Base-by-base conservation (phyloP, 2,329 filamentous ascomycete species). In the Drechslera avenae region DNA sequence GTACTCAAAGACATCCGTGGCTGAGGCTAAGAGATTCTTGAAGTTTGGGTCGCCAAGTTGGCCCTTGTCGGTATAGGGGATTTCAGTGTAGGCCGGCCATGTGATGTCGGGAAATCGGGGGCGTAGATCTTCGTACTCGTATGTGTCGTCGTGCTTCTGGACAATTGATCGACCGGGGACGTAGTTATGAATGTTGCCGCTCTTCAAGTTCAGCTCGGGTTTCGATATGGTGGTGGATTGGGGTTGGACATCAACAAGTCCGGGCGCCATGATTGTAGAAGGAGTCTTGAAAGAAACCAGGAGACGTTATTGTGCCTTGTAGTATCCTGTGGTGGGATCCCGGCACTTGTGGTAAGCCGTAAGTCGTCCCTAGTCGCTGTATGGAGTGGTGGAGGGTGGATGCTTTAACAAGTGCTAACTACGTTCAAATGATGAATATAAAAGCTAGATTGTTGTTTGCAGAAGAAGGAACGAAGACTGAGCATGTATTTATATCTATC, bases 1-100 rank as follows among this genome's bases (percentile, higher is more conserved):
- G 64, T 81, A 81, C 63, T 85, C 82, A 54, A 83, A 82, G 31
- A 84, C 75, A 19, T 81, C 79, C 1, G 80, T 81, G 12, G 82
- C 82, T 8, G 73, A 73, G 26, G 73, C 68, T 16, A 84, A 73
- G 3, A 85, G 75, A 56, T 81, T 77, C 49, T 78, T 77, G 67
- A 83, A 84, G 16, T 78, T 72, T 4, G 79, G 75, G 50, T 83
- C 77, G n/a, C 81, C 82, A 18, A 78, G 72, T 33, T 81, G 68
- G 4, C 81, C 82, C 59, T 81, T 82, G 59, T 85, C 82, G 42
- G 75, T 62, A 52, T 84, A 82, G 0, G 76, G 73, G 0, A 79
- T 68, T 32, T 81, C 74, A 23, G 71, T 72, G 28, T 84, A 66
- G 1, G 78, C 72, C 1, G 74, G 73, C 81, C 81, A 84, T 14